Evolutionary conservation across 352 stramenopile genomes (phyloP).

Genomic region (Phytophthora litchii): DNA sequence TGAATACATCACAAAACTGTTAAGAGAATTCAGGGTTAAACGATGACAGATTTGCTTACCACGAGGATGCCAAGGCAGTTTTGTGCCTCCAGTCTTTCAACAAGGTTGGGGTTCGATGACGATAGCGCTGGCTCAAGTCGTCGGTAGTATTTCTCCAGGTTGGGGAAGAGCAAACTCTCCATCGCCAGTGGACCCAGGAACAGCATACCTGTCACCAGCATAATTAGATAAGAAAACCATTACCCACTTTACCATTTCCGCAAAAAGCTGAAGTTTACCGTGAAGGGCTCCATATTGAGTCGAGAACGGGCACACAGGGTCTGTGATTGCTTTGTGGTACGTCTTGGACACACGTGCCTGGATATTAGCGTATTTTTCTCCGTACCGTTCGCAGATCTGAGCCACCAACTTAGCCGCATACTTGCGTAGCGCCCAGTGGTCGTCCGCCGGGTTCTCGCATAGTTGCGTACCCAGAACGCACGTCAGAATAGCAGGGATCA

Average conservation of each 20-base stretch:
- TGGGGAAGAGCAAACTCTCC: conserved; percentile 92
- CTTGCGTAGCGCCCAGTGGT: conserved; percentile 93
- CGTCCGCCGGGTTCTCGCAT: conserved; percentile 82
- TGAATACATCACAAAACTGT: conserved; percentile 12
- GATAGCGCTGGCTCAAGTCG: conserved; percentile 82
- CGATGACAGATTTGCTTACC: conserved; percentile 42
- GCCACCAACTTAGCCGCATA: conserved; percentile 82
- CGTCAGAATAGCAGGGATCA: conserved; percentile 93
- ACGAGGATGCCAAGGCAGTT: conserved; percentile 89
- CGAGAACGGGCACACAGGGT: conserved; percentile 77
- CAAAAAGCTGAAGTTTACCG: conserved; percentile 38
- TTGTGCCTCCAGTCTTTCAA: conserved; percentile 84
- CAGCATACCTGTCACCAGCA: conserved; percentile 63
- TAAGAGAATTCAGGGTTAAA: neutral
- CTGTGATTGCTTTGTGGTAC: conserved; percentile 87
- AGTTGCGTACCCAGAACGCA: conserved; percentile 92
- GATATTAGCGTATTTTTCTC: conserved; percentile 92
- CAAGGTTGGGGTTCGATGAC: conserved; percentile 73
- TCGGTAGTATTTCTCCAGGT: conserved; percentile 88
- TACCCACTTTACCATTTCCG: neutral
- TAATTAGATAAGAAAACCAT: neutral
- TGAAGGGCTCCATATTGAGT: conserved; percentile 94
- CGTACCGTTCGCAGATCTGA: conserved; percentile 85
- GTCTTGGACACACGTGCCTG: conserved; percentile 92
- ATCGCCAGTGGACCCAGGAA: conserved; percentile 93